Base-by-base conservation (phyloP, 208 protist species). In the Crithidia thermophila region DNA sequence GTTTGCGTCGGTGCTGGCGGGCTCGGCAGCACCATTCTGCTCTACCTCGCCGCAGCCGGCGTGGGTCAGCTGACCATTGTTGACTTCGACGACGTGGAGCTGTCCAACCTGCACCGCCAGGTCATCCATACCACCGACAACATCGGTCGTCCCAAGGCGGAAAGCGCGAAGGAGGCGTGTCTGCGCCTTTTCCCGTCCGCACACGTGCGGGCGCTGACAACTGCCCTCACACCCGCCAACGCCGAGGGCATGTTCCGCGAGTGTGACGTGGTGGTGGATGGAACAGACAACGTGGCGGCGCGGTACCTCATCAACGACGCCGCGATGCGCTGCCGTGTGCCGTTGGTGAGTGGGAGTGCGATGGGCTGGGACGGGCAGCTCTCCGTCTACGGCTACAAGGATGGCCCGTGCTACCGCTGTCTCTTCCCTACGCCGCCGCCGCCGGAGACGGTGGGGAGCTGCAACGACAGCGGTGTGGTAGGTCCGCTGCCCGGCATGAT, bases 231-330 rank as follows among this genome's bases (percentile, higher is more conserved):
- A 14, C 53, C 72, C 9, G 46, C 60, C 34, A 98, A 98, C 69
- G 94, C 87, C 16, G 80, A 89, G 37, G 62, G 52, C 7, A 66
- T 98, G 8, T 45, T 98, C 9, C 37, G 47, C 6, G 56, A 20
- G 25, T 91, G 81, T 57, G 95, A 98, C 56, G 80, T 98, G 0
- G 82, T 98, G 7, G 76, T 98, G 10, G 97, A 98, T 66, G 85
- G 81, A 13, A 94, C 90, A 0, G 98, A 99, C 81, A 98, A 98
- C 74, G 87, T 98, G 14, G 81, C 84, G 6, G 90, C 96, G 30
- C 90, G 98, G 21, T 99, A 98, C 71, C 63, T 98, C 28, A 77
- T 98, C 55, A 98, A 97, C 59, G 96, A 98, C 62, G 96, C 95
- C 8, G 98, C 97, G n/a, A 87, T 94, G 60, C 79, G 93, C 7